A percentile compares a stretch with the other conserved stretches of the same genome.
Evolutionary conservation across 1,284 basidiomycete genomes (phyloP).

Genomic region (Singerocomus inundabilis): DNA sequence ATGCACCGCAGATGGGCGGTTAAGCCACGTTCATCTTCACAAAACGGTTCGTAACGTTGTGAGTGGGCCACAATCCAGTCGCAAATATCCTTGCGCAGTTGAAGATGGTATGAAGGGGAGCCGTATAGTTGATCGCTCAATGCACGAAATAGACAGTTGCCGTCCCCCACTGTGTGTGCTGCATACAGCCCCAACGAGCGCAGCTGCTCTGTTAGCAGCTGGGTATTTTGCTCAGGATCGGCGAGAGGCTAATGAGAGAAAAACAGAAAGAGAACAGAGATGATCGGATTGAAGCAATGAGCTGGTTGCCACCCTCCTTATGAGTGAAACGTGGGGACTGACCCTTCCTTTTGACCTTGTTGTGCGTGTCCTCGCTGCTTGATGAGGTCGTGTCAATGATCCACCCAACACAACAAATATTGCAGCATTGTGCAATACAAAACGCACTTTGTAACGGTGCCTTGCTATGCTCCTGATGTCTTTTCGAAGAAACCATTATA

Average conservation of each 20-base stretch:
- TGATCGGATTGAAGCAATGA: constrained; percentile 22
- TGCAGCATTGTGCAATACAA: constrained; percentile 25
- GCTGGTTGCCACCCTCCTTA: constrained; percentile 13
- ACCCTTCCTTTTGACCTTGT: constrained; percentile 64
- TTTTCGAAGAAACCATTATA: constrained; percentile 39
- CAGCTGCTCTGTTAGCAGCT: constrained; percentile 66
- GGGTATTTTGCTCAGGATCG: constrained; percentile 64
- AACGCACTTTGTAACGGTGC: constrained; percentile 36
- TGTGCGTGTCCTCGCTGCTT: constrained; percentile 60
- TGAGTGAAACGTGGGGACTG: constrained; percentile 35
- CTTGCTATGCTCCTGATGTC: constrained; percentile 35
- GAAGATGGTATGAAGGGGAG: constrained; percentile 64
- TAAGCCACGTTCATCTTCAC: constrained; percentile 81
- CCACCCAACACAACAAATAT: constrained; percentile 23
- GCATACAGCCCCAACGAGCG: constrained; percentile 75
- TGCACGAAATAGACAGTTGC: constrained; percentile 86
- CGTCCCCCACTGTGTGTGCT: constrained; percentile 77
- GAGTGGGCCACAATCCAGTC: constrained; percentile 75
- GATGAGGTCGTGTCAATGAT: constrained; percentile 26
- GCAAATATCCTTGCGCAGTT: constrained; percentile 75
- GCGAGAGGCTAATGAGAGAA: constrained; percentile 47
- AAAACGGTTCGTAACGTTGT: constrained; percentile 81
- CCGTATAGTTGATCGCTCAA: constrained; percentile 83
- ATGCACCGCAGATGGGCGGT: constrained; percentile 71
- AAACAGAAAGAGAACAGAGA: constrained; percentile 5